phyloP scores from a whole-genome alignment of 371 early-diverging fungal species.

The Mortierella sp. region DNA sequence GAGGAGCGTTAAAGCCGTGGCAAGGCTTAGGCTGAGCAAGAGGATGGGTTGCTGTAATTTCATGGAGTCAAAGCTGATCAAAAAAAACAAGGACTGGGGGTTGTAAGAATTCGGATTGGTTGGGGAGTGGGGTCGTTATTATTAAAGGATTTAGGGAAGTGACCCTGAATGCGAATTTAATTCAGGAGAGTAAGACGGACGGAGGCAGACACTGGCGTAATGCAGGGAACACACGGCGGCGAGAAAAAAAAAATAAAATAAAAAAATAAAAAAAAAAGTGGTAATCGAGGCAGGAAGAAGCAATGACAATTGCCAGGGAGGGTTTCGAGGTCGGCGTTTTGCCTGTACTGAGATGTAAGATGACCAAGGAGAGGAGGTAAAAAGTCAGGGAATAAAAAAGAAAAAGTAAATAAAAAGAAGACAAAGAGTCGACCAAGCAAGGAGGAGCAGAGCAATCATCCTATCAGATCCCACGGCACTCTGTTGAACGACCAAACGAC shows the following conservation, averaged over 20 bases:
- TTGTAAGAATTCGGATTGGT: too few species aligned
- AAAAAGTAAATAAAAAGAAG: not conserved
- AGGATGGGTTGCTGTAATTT: slow-evolving; percentile 29
- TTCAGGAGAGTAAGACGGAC: not conserved
- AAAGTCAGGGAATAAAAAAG: too few species aligned
- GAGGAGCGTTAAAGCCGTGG: slow-evolving; percentile 23
- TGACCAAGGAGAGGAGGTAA: not conserved
- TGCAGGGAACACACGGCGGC: not conserved
- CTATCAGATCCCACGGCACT: too few species aligned
- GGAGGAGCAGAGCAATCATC: too few species aligned
- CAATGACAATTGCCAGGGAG: slow-evolving; percentile 33
- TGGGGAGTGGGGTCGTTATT: too few species aligned
- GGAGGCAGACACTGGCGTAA: not conserved
- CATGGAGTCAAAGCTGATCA: slow-evolving; percentile 8
- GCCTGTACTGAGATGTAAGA: not conserved
- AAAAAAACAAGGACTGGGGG: not conserved
- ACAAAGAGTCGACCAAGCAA: too few species aligned
- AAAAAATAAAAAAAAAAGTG: not conserved
- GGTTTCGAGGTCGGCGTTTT: too few species aligned
- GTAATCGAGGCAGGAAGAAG: not conserved
- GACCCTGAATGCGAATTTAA: too few species aligned
- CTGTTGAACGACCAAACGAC: too few species aligned
- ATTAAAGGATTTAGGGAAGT: too few species aligned
- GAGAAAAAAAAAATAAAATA: not conserved
- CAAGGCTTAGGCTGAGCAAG: slow-evolving; percentile 36